These are phyloP conservation scores for Verruconis gallopava DNA, from an alignment of 2,329 filamentous ascomycete genomes.

Conservation along the genomic window DNA sequence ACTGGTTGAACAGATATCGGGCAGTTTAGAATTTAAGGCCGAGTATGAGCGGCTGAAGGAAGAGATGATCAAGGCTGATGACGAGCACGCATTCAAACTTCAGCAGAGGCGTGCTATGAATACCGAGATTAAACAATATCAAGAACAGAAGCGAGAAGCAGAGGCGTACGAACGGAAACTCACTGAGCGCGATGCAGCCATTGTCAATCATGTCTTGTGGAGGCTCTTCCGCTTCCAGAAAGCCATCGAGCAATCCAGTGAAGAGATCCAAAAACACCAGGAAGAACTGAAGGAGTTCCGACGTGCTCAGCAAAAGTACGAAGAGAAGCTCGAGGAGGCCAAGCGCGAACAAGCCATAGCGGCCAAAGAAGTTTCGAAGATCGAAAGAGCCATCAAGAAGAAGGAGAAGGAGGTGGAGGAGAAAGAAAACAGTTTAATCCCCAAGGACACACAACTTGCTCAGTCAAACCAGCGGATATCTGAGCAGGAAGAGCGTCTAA, in stretches of 20 bases:
- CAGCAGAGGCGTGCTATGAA: slow-evolving; percentile 88
- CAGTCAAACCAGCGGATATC: slow-evolving; percentile 61
- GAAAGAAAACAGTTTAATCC: slow-evolving; percentile 71
- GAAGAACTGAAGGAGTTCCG: slow-evolving; percentile 88
- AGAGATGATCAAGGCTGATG: slow-evolving; percentile 73
- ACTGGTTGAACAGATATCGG: slow-evolving; percentile 94
- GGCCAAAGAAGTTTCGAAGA: slow-evolving; percentile 60
- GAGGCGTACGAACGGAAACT: slow-evolving; percentile 87
- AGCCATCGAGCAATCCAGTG: slow-evolving; percentile 81
- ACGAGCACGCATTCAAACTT: slow-evolving; percentile 79
- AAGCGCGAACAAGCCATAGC: slow-evolving; percentile 71
- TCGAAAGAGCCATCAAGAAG: slow-evolving; percentile 72
- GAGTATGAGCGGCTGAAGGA: slow-evolving; percentile 87
- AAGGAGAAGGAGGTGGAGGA: slow-evolving; percentile 84
- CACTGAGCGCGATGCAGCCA: slow-evolving; percentile 78
- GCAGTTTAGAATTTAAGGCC: slow-evolving; percentile 83
- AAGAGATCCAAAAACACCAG: slow-evolving; percentile 83
- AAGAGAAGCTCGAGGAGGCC: slow-evolving; percentile 66
- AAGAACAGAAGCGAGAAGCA: slow-evolving; percentile 90
- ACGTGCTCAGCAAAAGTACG: slow-evolving; percentile 74
- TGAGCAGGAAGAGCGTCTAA: slow-evolving; percentile 53
- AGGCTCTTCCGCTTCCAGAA: slow-evolving; percentile 93
- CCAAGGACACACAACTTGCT: slow-evolving; percentile 82
- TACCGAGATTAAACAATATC: slow-evolving; percentile 93
- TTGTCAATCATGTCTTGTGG: slow-evolving; percentile 90